Conservation (phyloP, 129 eudicot species). For the Flaveria brownii region DNA sequence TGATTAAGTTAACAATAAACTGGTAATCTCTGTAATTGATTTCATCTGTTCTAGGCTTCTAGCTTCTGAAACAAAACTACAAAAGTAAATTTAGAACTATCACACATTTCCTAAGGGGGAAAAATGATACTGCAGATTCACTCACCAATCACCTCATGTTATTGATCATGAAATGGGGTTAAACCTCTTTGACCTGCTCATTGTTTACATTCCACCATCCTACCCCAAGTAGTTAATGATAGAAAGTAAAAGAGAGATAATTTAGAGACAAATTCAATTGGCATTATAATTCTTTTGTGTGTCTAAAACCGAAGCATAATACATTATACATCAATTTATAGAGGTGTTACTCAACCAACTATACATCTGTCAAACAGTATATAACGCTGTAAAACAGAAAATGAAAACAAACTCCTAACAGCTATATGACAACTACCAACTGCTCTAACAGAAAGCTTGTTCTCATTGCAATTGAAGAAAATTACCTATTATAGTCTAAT, state of each 20-base stretch:
- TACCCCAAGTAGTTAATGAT: slow-evolving; percentile 16
- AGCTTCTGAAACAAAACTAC: neutral
- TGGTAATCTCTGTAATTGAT: neutral
- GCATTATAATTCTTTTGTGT: neutral
- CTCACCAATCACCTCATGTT: neutral
- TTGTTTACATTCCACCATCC: neutral
- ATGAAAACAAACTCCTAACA: neutral
- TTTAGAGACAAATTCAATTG: neutral
- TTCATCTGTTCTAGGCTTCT: neutral
- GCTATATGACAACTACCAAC: neutral
- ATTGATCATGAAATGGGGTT: slow-evolving; percentile 6
- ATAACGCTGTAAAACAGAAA: neutral
- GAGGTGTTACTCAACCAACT: neutral
- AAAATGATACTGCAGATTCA: neutral
- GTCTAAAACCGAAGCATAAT: neutral
- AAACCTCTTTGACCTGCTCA: neutral
- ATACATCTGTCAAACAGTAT: neutral
- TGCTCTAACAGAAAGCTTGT: neutral
- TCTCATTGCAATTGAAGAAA: neutral
- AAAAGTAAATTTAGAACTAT: neutral
- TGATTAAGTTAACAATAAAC: neutral
- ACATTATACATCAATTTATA: neutral
- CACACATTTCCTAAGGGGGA: neutral
- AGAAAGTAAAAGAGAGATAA: neutral
- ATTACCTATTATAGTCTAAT: neutral